These are phyloP conservation scores for Aspergillus sp. DNA, from an alignment of 2,329 filamentous ascomycete species.

Conservation along the genomic window DNA sequence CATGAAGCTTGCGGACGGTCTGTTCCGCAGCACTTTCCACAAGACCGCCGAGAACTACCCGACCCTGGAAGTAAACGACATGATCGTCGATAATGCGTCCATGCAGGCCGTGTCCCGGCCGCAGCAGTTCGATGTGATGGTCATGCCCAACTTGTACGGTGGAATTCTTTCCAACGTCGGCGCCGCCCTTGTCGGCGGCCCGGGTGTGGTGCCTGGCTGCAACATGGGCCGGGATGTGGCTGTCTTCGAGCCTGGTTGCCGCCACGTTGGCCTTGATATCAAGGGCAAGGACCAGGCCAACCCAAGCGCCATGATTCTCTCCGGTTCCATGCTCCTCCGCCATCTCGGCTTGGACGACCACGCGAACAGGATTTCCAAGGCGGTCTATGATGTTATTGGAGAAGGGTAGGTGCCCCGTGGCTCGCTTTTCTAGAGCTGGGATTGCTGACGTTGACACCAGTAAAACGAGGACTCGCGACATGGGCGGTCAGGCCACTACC, in stretches of 20 bases:
- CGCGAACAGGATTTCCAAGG: constrained; percentile 91
- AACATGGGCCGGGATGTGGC: constrained; percentile 99
- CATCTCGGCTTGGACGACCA: constrained; percentile 97
- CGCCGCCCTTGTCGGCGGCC: constrained; percentile 90
- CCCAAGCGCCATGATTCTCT: constrained; percentile 90
- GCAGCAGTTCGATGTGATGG: constrained; percentile 98
- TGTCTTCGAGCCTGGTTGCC: constrained; percentile 97
- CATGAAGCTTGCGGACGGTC: constrained; percentile 98
- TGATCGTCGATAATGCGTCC: constrained; percentile 99
- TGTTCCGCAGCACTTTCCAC: constrained; percentile 98
- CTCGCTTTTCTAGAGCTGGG: constrained; percentile 3
- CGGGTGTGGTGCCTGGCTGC: constrained; percentile 94
- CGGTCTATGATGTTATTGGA: constrained; percentile 68
- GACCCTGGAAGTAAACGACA: constrained; percentile 91
- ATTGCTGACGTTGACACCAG: constrained; percentile 46
- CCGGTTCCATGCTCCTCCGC: constrained; percentile 91
- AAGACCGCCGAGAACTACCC: constrained; percentile 89
- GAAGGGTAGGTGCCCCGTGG: constrained; percentile 58
- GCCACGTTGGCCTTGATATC: constrained; percentile 98
- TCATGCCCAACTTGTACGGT: constrained; percentile 99
- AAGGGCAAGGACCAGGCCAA: constrained; percentile 99
- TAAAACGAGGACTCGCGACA: constrained; percentile 82
- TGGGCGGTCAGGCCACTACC: constrained; percentile 84
- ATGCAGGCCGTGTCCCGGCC: constrained; percentile 97
- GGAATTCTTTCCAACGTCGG: constrained; percentile 98